Evolutionary conservation across 805 yeast species (phyloP).

Genomic region (Kodamaea laetipori): DNA sequence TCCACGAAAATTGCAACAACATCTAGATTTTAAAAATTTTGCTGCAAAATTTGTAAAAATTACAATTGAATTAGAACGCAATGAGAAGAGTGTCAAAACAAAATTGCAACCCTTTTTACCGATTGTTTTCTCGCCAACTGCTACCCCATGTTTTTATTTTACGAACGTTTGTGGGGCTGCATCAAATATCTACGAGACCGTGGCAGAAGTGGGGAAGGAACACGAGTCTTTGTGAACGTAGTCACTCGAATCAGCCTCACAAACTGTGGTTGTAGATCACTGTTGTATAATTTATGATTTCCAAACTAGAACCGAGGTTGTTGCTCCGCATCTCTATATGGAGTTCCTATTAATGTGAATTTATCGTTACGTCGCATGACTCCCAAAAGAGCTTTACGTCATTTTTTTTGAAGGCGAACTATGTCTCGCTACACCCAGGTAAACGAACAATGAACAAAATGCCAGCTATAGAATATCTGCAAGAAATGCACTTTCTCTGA

Average conservation of each 20-base stretch:
- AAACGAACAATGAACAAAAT: not conserved
- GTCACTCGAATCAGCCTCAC: conserved; percentile 3
- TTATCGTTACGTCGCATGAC: conserved; percentile 1
- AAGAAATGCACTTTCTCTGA: not conserved
- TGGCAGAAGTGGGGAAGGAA: conserved; percentile 5
- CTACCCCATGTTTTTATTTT: conserved; percentile 2
- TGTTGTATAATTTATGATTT: not conserved
- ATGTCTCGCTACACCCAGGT: not conserved
- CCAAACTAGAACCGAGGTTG: not conserved
- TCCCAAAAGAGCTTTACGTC: not conserved
- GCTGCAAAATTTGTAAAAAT: too few relatives aligned
- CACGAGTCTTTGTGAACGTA: not conserved
- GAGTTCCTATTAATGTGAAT: not conserved
- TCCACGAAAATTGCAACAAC: too few relatives aligned
- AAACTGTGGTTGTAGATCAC: conserved; percentile 2
- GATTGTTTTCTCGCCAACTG: conserved; percentile 1
- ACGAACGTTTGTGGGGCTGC: not conserved
- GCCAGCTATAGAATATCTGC: not conserved
- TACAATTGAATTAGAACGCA: too few relatives aligned
- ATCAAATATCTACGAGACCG: conserved; percentile 1
- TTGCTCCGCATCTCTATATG: not conserved
- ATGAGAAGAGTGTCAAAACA: too few relatives aligned
- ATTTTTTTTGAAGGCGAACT: not conserved
- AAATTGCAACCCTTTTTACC: not conserved
- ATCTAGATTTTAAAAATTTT: too few relatives aligned